phyloP scores from a whole-genome alignment of 2,329 filamentous ascomycete genomes.

The Graphiopsis chlorocephala region DNA sequence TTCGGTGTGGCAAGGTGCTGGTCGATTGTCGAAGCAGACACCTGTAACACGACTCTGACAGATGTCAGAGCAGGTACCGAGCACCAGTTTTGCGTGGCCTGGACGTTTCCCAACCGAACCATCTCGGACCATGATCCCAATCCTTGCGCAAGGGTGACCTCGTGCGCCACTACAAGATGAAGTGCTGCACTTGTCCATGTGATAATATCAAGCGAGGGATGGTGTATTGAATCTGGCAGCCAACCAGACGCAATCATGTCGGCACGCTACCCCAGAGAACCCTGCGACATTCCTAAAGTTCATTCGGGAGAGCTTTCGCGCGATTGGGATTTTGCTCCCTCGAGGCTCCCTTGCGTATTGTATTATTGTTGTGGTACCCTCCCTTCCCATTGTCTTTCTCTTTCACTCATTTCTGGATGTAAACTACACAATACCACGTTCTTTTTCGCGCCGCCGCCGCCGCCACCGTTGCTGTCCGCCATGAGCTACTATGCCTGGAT shows the following conservation, averaged over 20 bases:
- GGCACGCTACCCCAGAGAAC: conserved; percentile 9
- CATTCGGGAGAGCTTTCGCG: neutral
- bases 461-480: neutral
- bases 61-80: neutral
- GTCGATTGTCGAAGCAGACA: neutral
- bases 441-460: conserved; percentile 7
- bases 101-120: neutral
- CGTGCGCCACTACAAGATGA: neutral
- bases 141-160: neutral
- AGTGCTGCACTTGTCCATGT: neutral
- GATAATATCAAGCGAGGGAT: conserved; percentile 8
- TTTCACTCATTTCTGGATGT: conserved; percentile 13
- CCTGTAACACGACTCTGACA: neutral
- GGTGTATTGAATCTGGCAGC: neutral
- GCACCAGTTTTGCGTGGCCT: neutral
- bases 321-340: conserved; percentile 5
- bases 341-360: neutral
- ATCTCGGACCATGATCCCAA: neutral
- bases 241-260: neutral
- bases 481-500: conserved; percentile 24
- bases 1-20: neutral
- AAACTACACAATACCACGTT: neutral
- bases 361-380: conserved; percentile 15
- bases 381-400: conserved; percentile 8
- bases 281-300: conserved; percentile 1